These are phyloP conservation scores for Murraya koenigii DNA, from an alignment of 345 rosid genomes.

Conservation along the genomic window DNA sequence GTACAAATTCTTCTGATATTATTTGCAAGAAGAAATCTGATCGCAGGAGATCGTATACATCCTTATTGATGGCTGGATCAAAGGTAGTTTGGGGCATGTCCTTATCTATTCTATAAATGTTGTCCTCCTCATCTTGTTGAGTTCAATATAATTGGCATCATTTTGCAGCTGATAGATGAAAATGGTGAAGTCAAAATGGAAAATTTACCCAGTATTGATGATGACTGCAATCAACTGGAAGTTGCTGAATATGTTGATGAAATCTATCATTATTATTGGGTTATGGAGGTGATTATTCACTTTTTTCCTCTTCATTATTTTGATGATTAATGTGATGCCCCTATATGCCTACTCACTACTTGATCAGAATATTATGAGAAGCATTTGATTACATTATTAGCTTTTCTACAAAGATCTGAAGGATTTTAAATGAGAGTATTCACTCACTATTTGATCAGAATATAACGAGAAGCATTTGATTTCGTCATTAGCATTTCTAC, in stretches of 20 bases:
- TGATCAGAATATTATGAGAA: neutral
- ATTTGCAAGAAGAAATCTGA: constrained; percentile 47
- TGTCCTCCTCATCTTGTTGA: neutral
- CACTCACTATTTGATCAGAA: neutral
- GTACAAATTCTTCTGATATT: constrained; percentile 26
- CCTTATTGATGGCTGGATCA: constrained; percentile 65
- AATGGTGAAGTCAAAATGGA: constrained; percentile 43
- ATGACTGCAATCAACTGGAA: constrained; percentile 74
- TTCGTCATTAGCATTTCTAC: neutral
- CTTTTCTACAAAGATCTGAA: neutral
- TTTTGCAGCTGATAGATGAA: constrained; percentile 53
- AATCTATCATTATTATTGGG: constrained; percentile 89
- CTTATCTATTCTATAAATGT: constrained; percentile 8
- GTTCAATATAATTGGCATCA: constrained; percentile 18
- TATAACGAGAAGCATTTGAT: neutral
- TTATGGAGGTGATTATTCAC: constrained; percentile 58
- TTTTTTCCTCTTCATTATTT: neutral
- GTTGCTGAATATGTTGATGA: constrained; percentile 97
- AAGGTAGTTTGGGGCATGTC: constrained; percentile 65
- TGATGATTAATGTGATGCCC: neutral
- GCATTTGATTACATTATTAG: neutral
- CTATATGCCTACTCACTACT: neutral
- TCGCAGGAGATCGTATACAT: constrained; percentile 90
- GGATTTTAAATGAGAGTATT: neutral
- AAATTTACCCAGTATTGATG: constrained; percentile 69